These are phyloP conservation scores for Eremochloa ophiuroides DNA, from an alignment of 176 grass and related monocot species.

Conservation along the genomic window DNA sequence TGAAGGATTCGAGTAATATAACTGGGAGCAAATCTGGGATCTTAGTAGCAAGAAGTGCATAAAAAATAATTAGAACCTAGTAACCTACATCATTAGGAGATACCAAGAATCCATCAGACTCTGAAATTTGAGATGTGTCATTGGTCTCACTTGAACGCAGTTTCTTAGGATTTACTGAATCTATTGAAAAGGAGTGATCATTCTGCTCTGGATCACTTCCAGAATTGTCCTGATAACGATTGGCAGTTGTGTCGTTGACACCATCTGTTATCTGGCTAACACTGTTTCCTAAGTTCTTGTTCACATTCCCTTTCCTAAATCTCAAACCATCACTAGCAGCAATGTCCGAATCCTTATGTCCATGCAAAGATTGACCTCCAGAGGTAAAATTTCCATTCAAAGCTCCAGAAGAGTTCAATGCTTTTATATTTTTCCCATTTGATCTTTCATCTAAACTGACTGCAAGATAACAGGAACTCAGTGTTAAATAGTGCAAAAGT, in stretches of 20 bases:
- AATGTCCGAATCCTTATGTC: slow-evolving; percentile 25
- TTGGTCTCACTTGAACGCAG: slow-evolving; percentile 32
- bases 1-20: slow-evolving; percentile 8
- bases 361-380: slow-evolving; percentile 30
- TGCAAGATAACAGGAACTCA: slow-evolving; percentile 24
- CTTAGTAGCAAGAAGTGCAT: slow-evolving; percentile 1
- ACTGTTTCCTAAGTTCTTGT: slow-evolving; percentile 29
- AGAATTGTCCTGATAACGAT: slow-evolving; percentile 51
- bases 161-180: slow-evolving; percentile 52
- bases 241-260: slow-evolving; percentile 20
- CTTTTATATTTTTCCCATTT: slow-evolving; percentile 51
- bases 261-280: slow-evolving; percentile 15
- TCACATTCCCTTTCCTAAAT: slow-evolving; percentile 48
- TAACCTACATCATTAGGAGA: slow-evolving; percentile 64
- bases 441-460: slow-evolving; percentile 72
- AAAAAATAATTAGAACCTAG: slow-evolving; percentile 42
- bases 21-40: slow-evolving; percentile 6
- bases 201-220: slow-evolving; percentile 72
- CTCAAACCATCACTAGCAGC: slow-evolving; percentile 59
- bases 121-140: slow-evolving; percentile 48
- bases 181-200: slow-evolving; percentile 47
- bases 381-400: slow-evolving; percentile 39
- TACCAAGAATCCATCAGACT: slow-evolving; percentile 42
- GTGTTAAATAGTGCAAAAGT: slow-evolving; percentile 20
- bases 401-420: slow-evolving; percentile 43